A percentile compares a stretch with the other conserved stretches of the same genome.
These are phyloP conservation scores for Syzygium jambos DNA, from an alignment of 345 rosid species.

Conservation along the genomic window DNA sequence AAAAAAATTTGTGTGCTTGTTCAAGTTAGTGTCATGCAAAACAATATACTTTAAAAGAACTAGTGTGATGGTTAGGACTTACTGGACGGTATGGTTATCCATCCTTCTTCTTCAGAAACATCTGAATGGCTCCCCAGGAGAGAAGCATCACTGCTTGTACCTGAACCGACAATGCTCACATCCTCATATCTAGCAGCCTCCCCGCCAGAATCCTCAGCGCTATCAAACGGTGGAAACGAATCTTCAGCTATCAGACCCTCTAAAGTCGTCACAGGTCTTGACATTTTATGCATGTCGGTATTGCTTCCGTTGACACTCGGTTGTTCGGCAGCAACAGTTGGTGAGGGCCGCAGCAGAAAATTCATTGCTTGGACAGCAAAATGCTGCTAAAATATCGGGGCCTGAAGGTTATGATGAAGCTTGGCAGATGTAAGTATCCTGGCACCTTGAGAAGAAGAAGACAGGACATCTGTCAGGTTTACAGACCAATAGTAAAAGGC, in stretches of 20 bases:
- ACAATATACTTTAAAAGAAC: background rate
- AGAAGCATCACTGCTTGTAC: constrained; percentile 16
- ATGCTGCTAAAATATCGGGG: background rate
- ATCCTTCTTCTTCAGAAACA: constrained; percentile 88
- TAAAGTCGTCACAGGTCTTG: constrained; percentile 34
- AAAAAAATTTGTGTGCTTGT: background rate
- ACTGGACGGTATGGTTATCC: constrained; percentile 89
- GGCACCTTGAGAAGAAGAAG: background rate
- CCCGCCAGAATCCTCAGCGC: constrained; percentile 25
- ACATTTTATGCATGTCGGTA: constrained; percentile 15
- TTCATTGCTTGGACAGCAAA: constrained; percentile 44
- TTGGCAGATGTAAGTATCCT: background rate
- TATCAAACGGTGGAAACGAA: constrained; percentile 38
- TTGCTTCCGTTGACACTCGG: constrained; percentile 39
- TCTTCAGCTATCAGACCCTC: constrained; percentile 71
- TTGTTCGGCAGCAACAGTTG: constrained; percentile 30
- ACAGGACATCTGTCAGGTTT: background rate
- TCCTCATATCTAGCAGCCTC: constrained; percentile 24
- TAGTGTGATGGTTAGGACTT: constrained; percentile 3
- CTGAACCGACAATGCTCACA: constrained; percentile 18
- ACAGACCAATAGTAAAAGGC: background rate
- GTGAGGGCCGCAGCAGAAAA: constrained; percentile 63
- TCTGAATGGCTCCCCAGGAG: constrained; percentile 45
- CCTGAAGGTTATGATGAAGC: background rate
- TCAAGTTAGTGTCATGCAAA: background rate